A percentile compares a stretch with the other conserved stretches of the same genome.
Conservation (phyloP, 441 rosid genomes). For the Pelargonium exstipulatum region DNA sequence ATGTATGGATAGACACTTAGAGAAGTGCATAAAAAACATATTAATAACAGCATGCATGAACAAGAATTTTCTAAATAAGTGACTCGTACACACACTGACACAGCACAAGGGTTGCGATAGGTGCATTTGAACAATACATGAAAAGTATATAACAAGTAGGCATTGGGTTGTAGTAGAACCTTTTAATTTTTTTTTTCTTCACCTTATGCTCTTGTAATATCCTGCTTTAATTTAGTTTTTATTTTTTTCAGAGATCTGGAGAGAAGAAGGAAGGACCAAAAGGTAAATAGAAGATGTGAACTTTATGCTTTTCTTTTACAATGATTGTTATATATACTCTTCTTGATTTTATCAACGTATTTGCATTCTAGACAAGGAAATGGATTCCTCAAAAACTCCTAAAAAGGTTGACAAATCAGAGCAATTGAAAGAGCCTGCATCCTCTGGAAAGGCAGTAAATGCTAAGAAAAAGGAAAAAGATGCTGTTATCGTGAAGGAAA, state of each 20-base stretch:
- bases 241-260: slow-evolving; percentile 39
- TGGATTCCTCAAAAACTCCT: slow-evolving; percentile 35
- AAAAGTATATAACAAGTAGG: not conserved
- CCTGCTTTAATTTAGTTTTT: slow-evolving; percentile 21
- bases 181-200: slow-evolving; percentile 7
- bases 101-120: not conserved
- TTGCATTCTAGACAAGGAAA: slow-evolving; percentile 35
- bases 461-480: slow-evolving; percentile 36
- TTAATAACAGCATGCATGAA: not conserved
- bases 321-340: slow-evolving; percentile 7
- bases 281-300: slow-evolving; percentile 39
- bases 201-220: slow-evolving; percentile 9
- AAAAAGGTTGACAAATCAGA: slow-evolving; percentile 36
- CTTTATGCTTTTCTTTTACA: slow-evolving; percentile 13
- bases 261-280: slow-evolving; percentile 50
- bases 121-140: not conserved
- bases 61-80: not conserved
- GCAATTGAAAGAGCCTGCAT: slow-evolving; percentile 30
- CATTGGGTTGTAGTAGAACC: not conserved
- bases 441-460: slow-evolving; percentile 27
- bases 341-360: slow-evolving; percentile 6
- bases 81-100: not conserved
- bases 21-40: not conserved
- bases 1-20: not conserved
- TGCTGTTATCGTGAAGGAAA: slow-evolving; percentile 32